Evolutionary conservation across 495 filamentous ascomycete genomes (phyloP).

Genomic region (Jackrogersella multiformis): DNA sequence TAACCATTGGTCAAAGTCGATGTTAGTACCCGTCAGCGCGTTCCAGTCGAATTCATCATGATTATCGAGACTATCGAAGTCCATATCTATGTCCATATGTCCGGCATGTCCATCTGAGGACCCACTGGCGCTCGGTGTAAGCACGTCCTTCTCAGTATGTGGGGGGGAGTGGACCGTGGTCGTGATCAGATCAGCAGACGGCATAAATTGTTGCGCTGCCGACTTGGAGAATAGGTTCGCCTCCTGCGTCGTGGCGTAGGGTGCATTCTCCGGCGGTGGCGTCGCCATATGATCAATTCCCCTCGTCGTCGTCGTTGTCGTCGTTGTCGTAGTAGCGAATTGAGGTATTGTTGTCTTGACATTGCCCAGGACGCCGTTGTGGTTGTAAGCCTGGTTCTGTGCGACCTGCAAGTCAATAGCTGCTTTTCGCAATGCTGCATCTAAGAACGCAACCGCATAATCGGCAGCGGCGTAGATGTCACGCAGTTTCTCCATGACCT

Average conservation of each 20-base stretch:
- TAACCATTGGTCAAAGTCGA: conserved; percentile 58
- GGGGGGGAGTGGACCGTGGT: conserved; percentile 45
- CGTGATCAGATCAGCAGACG: conserved; percentile 24
- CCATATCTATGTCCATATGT: conserved; percentile 39
- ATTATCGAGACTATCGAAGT: conserved; percentile 38
- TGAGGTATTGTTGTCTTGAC: conserved; percentile 37
- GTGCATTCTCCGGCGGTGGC: conserved; percentile 54
- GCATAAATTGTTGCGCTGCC: conserved; percentile 26
- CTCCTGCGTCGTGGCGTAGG: conserved; percentile 46
- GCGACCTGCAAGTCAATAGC: conserved; percentile 61
- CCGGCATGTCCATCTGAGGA: conserved; percentile 36
- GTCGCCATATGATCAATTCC: conserved; percentile 51
- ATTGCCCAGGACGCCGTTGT: conserved; percentile 24
- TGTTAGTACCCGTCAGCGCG: conserved; percentile 47
- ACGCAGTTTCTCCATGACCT: conserved; percentile 78
- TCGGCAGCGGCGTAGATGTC: conserved; percentile 89
- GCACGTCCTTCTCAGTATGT: conserved; percentile 45
- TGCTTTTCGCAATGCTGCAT: conserved; percentile 83
- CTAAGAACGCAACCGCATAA: conserved; percentile 84
- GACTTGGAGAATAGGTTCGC: conserved; percentile 35
- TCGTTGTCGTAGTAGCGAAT: conserved; percentile 22
- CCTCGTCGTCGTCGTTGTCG: conserved; percentile 34
- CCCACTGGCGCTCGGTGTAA: conserved; percentile 47
- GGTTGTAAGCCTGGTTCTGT: conserved; percentile 29
- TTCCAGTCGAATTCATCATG: conserved; percentile 53